phyloP scores from a whole-genome alignment of 257 asterid species.

The Leonotis leonurus region DNA sequence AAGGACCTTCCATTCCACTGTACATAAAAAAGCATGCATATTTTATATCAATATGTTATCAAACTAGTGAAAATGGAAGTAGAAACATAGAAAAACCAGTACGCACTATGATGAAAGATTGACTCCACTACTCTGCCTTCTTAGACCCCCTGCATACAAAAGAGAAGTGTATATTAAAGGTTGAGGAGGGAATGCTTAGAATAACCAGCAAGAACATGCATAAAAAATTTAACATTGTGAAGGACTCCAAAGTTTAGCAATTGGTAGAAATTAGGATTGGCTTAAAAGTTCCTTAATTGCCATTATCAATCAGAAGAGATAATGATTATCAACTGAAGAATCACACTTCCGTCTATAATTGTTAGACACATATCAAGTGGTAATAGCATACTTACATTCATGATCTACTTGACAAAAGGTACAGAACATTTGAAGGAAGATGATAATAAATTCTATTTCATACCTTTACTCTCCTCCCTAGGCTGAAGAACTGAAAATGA shows the following conservation, averaged over 20 bases:
- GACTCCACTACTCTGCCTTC: conserved; percentile 68
- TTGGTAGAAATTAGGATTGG: too few species aligned
- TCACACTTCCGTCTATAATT: too few species aligned
- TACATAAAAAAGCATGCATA: conserved; percentile 20
- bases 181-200: background rate
- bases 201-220: background rate
- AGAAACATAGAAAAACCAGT: background rate
- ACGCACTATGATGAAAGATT: conserved; percentile 55
- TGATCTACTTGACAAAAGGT: too few species aligned
- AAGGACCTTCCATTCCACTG: conserved; percentile 46
- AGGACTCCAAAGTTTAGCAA: too few species aligned
- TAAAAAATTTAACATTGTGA: too few species aligned
- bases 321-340: too few species aligned
- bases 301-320: too few species aligned
- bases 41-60: background rate
- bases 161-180: background rate
- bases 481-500: conserved; percentile 52
- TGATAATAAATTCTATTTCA: background rate
- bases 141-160: conserved; percentile 48
- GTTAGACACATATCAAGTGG: too few species aligned
- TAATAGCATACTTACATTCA: too few species aligned
- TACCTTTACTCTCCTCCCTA: conserved; percentile 57
- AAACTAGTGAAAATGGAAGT: background rate
- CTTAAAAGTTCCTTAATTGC: too few species aligned
- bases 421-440: too few species aligned